These are phyloP conservation scores for Aspergillus piperis DNA, from an alignment of 2,329 filamentous ascomycete genomes.

Conservation along the genomic window DNA sequence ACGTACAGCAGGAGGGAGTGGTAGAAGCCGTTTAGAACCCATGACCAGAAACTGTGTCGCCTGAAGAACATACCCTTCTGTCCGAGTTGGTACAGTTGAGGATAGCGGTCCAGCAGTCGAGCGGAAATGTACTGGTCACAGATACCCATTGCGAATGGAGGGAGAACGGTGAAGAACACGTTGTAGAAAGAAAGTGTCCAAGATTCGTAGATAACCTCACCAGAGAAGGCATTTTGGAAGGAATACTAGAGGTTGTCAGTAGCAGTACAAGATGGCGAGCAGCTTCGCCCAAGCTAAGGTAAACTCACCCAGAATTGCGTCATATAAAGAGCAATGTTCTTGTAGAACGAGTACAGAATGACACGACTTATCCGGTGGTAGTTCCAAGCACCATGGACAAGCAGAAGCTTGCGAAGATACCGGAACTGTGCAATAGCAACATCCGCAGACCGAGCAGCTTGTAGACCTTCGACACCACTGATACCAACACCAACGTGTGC, in stretches of 20 bases:
- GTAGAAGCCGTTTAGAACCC: conserved; percentile 93
- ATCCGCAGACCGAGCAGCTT: conserved; percentile 93
- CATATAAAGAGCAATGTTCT: conserved; percentile 98
- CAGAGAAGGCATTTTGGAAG: conserved; percentile 97
- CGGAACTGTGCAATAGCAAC: conserved; percentile 96
- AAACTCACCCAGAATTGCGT: conserved; percentile 92
- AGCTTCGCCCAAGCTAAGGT: background rate
- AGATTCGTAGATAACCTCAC: conserved; percentile 96
- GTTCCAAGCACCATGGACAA: conserved; percentile 96
- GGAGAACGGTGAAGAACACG: conserved; percentile 93
- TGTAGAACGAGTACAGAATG: conserved; percentile 98
- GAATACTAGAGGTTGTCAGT: conserved; percentile 66
- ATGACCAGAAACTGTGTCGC: conserved; percentile 86
- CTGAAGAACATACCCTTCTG: conserved; percentile 94
- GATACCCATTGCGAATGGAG: conserved; percentile 91
- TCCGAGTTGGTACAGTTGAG: conserved; percentile 89
- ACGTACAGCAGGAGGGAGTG: conserved; percentile 94
- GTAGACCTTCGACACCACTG: conserved; percentile 92
- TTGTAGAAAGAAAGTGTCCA: conserved; percentile 99
- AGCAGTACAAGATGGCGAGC: background rate
- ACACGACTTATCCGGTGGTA: conserved; percentile 97
- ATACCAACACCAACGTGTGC: conserved; percentile 98
- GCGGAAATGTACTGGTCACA: conserved; percentile 98
- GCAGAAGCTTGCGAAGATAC: conserved; percentile 85
- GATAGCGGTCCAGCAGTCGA: conserved; percentile 88